phyloP scores from a whole-genome alignment of 73 alveolate genomes.

The Diophrys sp. region DNA sequence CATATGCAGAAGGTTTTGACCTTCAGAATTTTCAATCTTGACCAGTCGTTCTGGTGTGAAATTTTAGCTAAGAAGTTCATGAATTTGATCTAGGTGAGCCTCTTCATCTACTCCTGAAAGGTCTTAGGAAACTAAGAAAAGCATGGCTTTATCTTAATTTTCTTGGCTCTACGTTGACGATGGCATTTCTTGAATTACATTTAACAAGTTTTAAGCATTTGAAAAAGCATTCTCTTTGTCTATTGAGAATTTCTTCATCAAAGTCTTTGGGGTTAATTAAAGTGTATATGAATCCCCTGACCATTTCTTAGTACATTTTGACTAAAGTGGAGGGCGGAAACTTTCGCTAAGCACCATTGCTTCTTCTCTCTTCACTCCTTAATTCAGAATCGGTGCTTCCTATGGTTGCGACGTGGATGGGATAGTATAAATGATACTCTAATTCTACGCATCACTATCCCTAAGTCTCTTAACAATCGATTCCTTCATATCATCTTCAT shows the following conservation, averaged over 20 bases:
- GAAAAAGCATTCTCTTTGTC: not conserved
- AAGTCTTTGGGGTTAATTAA: not conserved
- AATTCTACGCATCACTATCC: not conserved
- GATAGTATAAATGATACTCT: not conserved
- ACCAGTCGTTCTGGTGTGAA: not conserved
- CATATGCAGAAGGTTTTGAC: not conserved
- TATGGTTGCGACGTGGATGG: not conserved
- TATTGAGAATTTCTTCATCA: not conserved
- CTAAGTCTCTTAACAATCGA: not conserved
- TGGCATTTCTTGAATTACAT: not conserved
- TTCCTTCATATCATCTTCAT: not conserved
- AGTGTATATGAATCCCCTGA: not conserved
- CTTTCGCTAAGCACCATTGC: not conserved
- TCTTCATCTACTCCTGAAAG: not conserved
- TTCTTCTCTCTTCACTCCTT: not conserved
- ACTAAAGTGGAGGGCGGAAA: not conserved
- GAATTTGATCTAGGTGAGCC: not conserved
- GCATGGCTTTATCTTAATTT: not conserved
- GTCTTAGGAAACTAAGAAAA: not conserved
- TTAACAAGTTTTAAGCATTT: not conserved
- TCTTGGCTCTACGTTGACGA: not conserved
- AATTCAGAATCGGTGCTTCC: not conserved
- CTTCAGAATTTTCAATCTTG: not conserved
- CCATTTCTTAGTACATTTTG: not conserved
- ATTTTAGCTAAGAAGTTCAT: not conserved